These are phyloP conservation scores for Raddia distichophylla DNA, from an alignment of 176 grass and related monocot genomes.

Conservation along the genomic window DNA sequence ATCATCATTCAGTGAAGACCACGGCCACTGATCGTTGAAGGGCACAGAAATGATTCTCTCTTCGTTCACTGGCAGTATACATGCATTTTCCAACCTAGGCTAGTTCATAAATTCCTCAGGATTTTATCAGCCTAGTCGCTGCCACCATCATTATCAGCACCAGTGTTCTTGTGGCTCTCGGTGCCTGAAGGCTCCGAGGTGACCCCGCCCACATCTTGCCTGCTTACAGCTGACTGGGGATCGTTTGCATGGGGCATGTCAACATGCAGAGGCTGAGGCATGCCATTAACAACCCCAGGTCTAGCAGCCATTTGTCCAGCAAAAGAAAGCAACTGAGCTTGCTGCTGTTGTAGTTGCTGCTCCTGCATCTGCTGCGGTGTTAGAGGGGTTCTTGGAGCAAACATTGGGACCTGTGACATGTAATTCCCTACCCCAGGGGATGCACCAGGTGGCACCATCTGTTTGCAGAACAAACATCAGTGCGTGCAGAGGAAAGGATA, in stretches of 20 bases:
- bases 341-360: constrained; percentile 78
- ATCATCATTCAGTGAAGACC: constrained; percentile 46
- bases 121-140: constrained; percentile 43
- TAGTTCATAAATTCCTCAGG: neutral
- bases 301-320: constrained; percentile 59
- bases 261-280: constrained; percentile 51
- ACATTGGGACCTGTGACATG: constrained; percentile 67
- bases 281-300: constrained; percentile 60
- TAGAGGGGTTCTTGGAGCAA: constrained; percentile 71
- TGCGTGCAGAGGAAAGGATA: neutral
- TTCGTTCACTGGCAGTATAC: constrained; percentile 44
- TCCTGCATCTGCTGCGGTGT: constrained; percentile 79
- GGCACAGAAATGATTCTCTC: constrained; percentile 53
- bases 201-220: constrained; percentile 35
- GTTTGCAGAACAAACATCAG: constrained; percentile 38
- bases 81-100: constrained; percentile 35
- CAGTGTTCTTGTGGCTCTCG: constrained; percentile 75
- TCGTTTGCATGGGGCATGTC: constrained; percentile 49
- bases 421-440: constrained; percentile 53
- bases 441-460: constrained; percentile 68
- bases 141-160: constrained; percentile 49
- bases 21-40: constrained; percentile 48
- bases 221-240: constrained; percentile 27
- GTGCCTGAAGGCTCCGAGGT: constrained; percentile 41
- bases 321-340: constrained; percentile 62